Base-by-base conservation (phyloP, 441 rosid genomes). In the Manihot esculenta region DNA sequence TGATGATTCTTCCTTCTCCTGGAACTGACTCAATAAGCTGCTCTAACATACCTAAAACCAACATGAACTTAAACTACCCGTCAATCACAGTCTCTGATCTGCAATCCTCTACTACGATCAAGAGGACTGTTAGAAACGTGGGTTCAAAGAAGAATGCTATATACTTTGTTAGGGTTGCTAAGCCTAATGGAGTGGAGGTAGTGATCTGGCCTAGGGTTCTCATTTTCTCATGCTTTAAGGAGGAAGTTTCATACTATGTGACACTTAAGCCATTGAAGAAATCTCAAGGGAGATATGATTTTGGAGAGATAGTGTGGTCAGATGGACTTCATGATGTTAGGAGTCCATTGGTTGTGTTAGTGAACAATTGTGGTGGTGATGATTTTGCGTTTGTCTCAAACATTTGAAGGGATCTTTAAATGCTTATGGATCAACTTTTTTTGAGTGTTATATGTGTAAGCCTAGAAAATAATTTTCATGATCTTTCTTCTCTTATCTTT, bases 301-400 rank as follows among this genome's bases (percentile, higher is more conserved):
- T 85, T 11, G 88, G 89, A 24, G 84, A 87, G 72, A 78, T 85
- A 3, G 77, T 78, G 15, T 84, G 88, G 89, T 76, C 78, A 0
- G 87, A 87, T 57, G 90, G 91, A 11, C 67, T 74, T 68, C 94
- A 89, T 73, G 50, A 50, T 26, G 93, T 91, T n/a, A 78, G 90
- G 73, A 87, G 86, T 78, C 91, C 91, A 12, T 20, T 87, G 59
- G 81, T 78, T 75, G 89, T 85, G 47, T 61, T 53, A 17, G 80
- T 85, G 42, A 83, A 80, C 66, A 81, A 65, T 20, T 23, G 2
- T 62, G 70, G 64, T n/a, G 55, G 49, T 51, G 66, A 45, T 21
- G 14, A 47, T 21, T 17, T 5, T 18, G 18, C 4, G n/a, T 3
- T 18, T 70, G 30, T 15, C 11, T 59, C 50, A 5, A 61, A 13